Base-by-base conservation (phyloP, 2,329 filamentous ascomycete species). In the Drechslerella dactyloides region DNA sequence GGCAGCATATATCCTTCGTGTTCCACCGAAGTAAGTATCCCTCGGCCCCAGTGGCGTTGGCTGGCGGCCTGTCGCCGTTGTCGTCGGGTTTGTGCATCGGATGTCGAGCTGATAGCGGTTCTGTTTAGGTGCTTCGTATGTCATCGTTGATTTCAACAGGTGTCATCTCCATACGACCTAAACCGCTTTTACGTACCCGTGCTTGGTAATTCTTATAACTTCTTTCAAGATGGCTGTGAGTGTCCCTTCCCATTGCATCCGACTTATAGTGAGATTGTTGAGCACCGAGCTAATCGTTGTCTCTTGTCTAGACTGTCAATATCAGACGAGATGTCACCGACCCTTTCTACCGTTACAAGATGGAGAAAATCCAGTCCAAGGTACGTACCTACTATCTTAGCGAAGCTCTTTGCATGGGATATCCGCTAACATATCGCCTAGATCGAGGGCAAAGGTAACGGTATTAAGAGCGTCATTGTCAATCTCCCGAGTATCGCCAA, bases 271-370 rank as follows among this genome's bases (percentile, higher is more conserved):
- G 3, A 7, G 19, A n/a, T 23, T 4, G 37, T 48, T 27, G 21
- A 27, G 17, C 2, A n/a, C 24, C 51, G 17, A 7, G 40, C 33
- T 59, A 21, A 59, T 17, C 17, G 7, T 35, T 7, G 19, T 11
- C 30, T 13, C 37, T 21, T 10, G 13, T 8, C 10, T 40, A 72
- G 68, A 93, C 91, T 84, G 85, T 99, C 87, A 99, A 99, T 84
- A 93, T 97, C 83, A 93, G 93, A 82, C 91, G 91, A 83, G 93
- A 97, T 90, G 89, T 96, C 84, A 89, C 89, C 85, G 94, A 99
- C 84, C 90, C 90, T 83, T 99, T 97, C 88, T 99, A 99, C 85
- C 94, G 94, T 82, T 99, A 99, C 89, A 99, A 99, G 88, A 99
- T 99, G 94, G 94, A 97, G 84, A 89, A 88, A 78, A 85, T 99